phyloP scores from a whole-genome alignment of 805 yeast species.

The Teunomyces aglyptinius region DNA sequence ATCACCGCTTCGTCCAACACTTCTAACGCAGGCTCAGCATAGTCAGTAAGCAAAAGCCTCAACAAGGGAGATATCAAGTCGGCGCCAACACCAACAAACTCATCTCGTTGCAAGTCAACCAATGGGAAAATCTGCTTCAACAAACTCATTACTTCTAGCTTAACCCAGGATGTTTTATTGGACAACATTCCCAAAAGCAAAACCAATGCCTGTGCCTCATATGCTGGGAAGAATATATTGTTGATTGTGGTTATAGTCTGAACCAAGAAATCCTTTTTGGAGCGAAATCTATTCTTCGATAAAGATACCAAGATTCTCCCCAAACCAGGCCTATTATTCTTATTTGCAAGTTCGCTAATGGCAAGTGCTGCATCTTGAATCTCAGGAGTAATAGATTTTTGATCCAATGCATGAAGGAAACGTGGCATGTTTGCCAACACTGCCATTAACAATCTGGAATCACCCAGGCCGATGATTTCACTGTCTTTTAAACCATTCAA shows the following conservation, averaged over 20 bases:
- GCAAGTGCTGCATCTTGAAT: slow-evolving; percentile 40
- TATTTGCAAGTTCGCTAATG: slow-evolving; percentile 60
- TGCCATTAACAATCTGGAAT: slow-evolving; percentile 66
- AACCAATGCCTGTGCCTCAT: slow-evolving; percentile 70
- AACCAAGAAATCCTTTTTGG: slow-evolving; percentile 83
- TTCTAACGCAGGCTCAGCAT: slow-evolving; percentile 83
- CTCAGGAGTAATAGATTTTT: slow-evolving; percentile 47
- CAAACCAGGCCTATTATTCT: slow-evolving; percentile 53
- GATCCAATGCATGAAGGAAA: slow-evolving; percentile 75
- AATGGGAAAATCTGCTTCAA: slow-evolving; percentile 72
- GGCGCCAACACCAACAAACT: slow-evolving; percentile 88
- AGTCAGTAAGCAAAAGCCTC: slow-evolving; percentile 75
- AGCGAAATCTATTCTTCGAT: slow-evolving; percentile 75
- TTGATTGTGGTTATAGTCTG: slow-evolving; percentile 76
- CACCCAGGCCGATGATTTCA: slow-evolving; percentile 72
- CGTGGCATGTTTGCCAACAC: slow-evolving; percentile 80
- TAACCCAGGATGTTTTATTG: slow-evolving; percentile 77
- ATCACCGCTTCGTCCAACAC: slow-evolving; percentile 82
- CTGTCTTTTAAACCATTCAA: slow-evolving; percentile 66
- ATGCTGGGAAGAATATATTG: slow-evolving; percentile 66
- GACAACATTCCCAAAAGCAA: slow-evolving; percentile 76
- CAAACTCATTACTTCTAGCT: slow-evolving; percentile 72
- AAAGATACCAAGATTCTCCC: slow-evolving; percentile 75
- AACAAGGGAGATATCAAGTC: slow-evolving; percentile 89
- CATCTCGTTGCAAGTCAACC: slow-evolving; percentile 73